Evolutionary conservation across 225 moss, liverwort and hornwort genomes (phyloP), one percentile per base, ranked within the genome.

Genomic region (Physcomitrium patens): DNA sequence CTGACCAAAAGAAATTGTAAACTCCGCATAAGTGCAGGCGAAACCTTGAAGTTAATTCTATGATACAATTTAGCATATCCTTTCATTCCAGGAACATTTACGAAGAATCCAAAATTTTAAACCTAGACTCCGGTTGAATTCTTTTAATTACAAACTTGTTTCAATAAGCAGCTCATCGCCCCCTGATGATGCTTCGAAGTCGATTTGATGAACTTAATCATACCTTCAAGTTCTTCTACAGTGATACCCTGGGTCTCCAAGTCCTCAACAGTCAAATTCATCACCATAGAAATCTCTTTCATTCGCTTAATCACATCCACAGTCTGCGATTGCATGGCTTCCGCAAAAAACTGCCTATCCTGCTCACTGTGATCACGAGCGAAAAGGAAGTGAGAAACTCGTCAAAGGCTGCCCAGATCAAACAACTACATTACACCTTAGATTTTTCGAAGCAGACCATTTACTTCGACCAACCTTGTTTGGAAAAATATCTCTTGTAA

Each of bases 171-270:
- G 16, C 13, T 48, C 63, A 45, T 72, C 31, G 58, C 37, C 42
- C 1, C 24, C 10, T 45, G 17, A 23, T n/a, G 17, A 51, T 5
- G 45, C 28, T 11, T 16, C 22, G 56, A 59, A 65, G 27, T 1
- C 44, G 7, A 48, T 60, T 28, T 62, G 10, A 43, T 14, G 3
- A 51, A 37, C 27, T 15, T 37, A 1, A 11, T 58, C 46, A 8
- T 79, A 95, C 95, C 86, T 94, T 93, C 92, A 71, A 87, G 55
- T 70, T 97, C 96, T 73, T 91, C 87, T 8, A 70, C n/a, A 46
- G 92, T 85, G 9, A 97, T 86, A 49, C 90, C 91, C 75, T 97
- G 94, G 10, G 86, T 77, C 67, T 94, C 83, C 47, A 94, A 72
- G 28, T 89, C 80, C 80, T 89, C 85, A 52, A 60, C 80, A 2